Evolutionary conservation across 768 basidiomycete species (phyloP).

Genomic region (Suillus bovinus): DNA sequence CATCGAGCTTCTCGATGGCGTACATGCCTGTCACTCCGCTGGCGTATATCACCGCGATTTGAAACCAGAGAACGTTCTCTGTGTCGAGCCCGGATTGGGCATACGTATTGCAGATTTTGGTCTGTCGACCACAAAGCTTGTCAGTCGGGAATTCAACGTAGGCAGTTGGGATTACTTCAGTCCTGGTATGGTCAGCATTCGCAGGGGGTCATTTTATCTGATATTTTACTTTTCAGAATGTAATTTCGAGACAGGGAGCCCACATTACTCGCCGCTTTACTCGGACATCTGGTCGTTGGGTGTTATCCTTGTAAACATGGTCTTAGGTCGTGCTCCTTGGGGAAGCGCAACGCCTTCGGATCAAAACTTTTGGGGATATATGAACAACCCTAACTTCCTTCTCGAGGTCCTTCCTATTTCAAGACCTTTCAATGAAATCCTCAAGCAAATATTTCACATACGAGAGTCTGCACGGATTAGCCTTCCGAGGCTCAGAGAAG

Average conservation of each 20-base stretch:
- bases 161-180: slow-evolving; percentile 70
- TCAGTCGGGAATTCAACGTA: slow-evolving; percentile 52
- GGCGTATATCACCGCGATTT: slow-evolving; percentile 84
- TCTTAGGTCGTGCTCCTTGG: slow-evolving; percentile 76
- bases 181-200: slow-evolving; percentile 53
- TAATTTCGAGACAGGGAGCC: slow-evolving; percentile 38
- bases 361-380: slow-evolving; percentile 63
- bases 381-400: slow-evolving; percentile 63
- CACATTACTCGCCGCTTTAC: slow-evolving; percentile 21
- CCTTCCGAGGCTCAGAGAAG: slow-evolving; percentile 56
- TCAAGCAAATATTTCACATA: slow-evolving; percentile 69
- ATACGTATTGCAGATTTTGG: slow-evolving; percentile 81
- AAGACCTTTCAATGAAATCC: slow-evolving; percentile 56
- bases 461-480: slow-evolving; percentile 62
- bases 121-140: slow-evolving; percentile 49
- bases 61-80: slow-evolving; percentile 83
- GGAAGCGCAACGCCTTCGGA: slow-evolving; percentile 63
- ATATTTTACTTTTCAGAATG: slow-evolving; percentile 47
- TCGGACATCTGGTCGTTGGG: slow-evolving; percentile 73
- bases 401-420: slow-evolving; percentile 79
- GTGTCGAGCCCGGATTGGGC: slow-evolving; percentile 48
- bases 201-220: slow-evolving; percentile 6
- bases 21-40: slow-evolving; percentile 68
- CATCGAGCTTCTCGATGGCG: slow-evolving; percentile 75
- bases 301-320: slow-evolving; percentile 82